phyloP scores from a whole-genome alignment of 108 stramenopile genomes.

The Discostella stelligeroides region DNA sequence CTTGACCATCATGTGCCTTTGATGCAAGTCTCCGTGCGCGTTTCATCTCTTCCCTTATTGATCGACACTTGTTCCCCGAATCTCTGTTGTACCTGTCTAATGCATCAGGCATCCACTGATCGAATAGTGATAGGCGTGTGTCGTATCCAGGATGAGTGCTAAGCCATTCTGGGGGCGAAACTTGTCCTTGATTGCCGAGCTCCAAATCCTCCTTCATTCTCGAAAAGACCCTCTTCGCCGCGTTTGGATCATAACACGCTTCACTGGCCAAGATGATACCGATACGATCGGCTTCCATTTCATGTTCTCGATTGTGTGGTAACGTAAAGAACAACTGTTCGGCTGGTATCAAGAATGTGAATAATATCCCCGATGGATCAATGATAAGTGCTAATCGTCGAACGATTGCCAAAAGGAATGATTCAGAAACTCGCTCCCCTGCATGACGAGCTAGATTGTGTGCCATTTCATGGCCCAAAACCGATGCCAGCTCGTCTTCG shows the following conservation, averaged over 20 bases:
- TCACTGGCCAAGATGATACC: constrained; percentile 69
- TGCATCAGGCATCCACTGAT: constrained; percentile 72
- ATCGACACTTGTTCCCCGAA: constrained; percentile 58
- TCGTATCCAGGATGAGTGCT: constrained; percentile 85
- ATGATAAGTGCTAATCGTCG: constrained; percentile 55
- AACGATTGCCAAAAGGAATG: constrained; percentile 53
- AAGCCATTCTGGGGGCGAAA: constrained; percentile 72
- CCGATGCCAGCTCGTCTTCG: constrained; percentile 86
- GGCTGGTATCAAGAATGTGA: constrained; percentile 61
- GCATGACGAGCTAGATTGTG: constrained; percentile 85
- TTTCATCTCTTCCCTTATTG: constrained; percentile 63
- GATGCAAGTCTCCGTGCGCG: constrained; percentile 57
- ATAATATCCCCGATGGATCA: constrained; percentile 78
- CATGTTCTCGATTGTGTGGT: constrained; percentile 77
- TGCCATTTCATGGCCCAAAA: constrained; percentile 69
- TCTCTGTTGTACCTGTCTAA: constrained; percentile 53
- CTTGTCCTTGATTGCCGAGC: not conserved
- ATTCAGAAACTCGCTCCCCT: constrained; percentile 73
- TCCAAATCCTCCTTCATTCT: constrained; percentile 48
- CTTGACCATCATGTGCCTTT: constrained; percentile 5
- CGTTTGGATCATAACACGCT: constrained; percentile 85
- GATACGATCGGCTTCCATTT: constrained; percentile 85
- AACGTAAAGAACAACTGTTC: constrained; percentile 60
- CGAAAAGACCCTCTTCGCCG: constrained; percentile 70
- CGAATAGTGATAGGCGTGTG: constrained; percentile 59